Percentiles rank a stretch among this genome's conserved stretches.
phyloP scores from a whole-genome alignment of 306 rosid genomes.

The Cicer bijugum region DNA sequence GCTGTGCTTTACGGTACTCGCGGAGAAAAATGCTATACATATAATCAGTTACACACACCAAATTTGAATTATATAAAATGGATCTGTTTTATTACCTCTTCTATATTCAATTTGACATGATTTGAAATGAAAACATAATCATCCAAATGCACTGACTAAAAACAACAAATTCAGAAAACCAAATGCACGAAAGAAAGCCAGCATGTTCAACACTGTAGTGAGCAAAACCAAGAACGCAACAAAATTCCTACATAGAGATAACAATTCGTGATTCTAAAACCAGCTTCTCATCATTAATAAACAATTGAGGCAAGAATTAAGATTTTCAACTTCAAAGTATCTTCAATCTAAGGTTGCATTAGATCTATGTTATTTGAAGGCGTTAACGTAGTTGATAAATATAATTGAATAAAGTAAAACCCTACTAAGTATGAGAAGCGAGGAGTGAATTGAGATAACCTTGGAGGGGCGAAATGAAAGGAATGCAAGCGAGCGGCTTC shows the following conservation, averaged over 20 bases:
- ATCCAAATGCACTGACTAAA: constrained; percentile 2
- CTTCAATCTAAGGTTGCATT: not conserved
- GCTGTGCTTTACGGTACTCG: not conserved
- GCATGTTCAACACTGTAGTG: not conserved
- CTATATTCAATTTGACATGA: not conserved
- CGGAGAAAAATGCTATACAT: not conserved
- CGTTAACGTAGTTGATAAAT: not conserved
- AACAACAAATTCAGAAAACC: constrained; percentile 7
- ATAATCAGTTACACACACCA: not conserved
- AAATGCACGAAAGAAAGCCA: not conserved
- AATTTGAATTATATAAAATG: constrained; percentile 6
- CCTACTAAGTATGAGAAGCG: not conserved
- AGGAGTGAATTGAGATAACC: constrained; percentile 40
- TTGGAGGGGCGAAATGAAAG: constrained; percentile 55
- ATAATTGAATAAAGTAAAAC: constrained; percentile 6
- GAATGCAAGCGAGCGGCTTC: constrained; percentile 42
- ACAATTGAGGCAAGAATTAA: not conserved
- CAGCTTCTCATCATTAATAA: not conserved
- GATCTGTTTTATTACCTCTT: not conserved
- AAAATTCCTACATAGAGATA: not conserved
- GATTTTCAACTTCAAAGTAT: not conserved
- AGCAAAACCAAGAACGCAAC: not conserved
- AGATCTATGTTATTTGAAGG: constrained; percentile 20
- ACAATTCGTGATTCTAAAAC: not conserved
- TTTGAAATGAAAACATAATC: not conserved